Percentiles rank a stretch among this genome's conserved stretches.
Evolutionary conservation across 2,329 filamentous ascomycete genomes (phyloP).

Genomic region (Blastomyces emzantsi): DNA sequence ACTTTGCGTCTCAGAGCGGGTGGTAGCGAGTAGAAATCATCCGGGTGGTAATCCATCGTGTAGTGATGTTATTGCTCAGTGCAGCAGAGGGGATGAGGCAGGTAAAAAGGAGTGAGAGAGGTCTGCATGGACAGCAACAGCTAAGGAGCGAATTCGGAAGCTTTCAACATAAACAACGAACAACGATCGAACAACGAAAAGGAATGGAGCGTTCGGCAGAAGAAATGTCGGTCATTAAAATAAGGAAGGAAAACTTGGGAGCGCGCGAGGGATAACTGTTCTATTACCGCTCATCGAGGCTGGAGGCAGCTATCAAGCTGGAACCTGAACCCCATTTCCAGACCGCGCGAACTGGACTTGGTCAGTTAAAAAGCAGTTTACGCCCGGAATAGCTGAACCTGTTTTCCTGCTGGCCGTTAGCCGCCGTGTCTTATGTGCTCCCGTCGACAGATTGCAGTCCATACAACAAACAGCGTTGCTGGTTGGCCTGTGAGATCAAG

Average conservation of each 20-base stretch:
- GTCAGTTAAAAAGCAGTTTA: neutral
- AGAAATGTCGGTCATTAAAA: neutral
- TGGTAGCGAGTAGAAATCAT: constrained; percentile 46
- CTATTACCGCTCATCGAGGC: neutral
- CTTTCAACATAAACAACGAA: neutral
- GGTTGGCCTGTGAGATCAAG: neutral
- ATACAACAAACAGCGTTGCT: neutral
- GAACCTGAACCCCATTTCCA: neutral
- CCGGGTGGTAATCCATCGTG: constrained; percentile 11
- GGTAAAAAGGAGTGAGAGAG: neutral
- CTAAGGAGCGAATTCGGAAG: neutral
- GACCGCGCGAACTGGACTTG: neutral
- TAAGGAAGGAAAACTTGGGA: neutral
- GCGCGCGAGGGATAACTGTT: neutral
- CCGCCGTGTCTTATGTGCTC: neutral
- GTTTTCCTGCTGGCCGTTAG: neutral
- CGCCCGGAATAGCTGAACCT: neutral
- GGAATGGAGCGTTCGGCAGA: neutral
- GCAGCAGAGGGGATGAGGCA: neutral
- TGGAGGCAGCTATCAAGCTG: neutral
- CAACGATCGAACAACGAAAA: neutral
- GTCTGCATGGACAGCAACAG: neutral
- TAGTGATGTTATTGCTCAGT: neutral
- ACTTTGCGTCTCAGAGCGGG: constrained; percentile 51
- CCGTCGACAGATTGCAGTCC: neutral